Base-by-base conservation (phyloP, 768 basidiomycete genomes). In the Boletellus sp. region DNA sequence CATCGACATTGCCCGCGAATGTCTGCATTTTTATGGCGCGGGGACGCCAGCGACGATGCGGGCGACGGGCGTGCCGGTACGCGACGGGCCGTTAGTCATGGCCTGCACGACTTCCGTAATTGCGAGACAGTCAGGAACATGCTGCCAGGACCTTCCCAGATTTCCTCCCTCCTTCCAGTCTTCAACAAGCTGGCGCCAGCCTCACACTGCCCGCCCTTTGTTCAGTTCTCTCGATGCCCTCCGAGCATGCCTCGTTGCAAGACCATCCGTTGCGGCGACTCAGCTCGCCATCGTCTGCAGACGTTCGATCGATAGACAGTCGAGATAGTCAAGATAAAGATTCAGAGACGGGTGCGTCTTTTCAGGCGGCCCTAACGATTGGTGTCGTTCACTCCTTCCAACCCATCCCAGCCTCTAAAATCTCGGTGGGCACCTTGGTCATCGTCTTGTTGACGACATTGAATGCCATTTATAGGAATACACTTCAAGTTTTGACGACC, bases 281-380 rank as follows among this genome's bases (percentile, higher is more conserved):
- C 31, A 39, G 51, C 28, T 34, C 52, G 2, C 20, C 19, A 16
- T 54, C 48, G 16, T 53, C 51, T 2, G 19, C 45, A 3, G 56
- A 64, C 2, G 45, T 52, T 40, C 47, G 37, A 9, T 51, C 56
- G n/a, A 48, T 56, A 13, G 45, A 42, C 9, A 59, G 48, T 31
- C 59, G 55, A 45, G 64, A 60, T 36, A 67, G 48, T 31, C 59
- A 56, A 45, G 64, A 60, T 36, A 67, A 69, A 20, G 67, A 64
- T 4, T 42, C 56, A 13, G 58, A 56, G 31, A 11, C 49, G 6
- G 53, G 67, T 67, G 20, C 0, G 63, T 55, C 36, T 24, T 39
- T 20, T 48, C 45, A 49, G 24, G 45, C 10, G n/a, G 15, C 41
- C 28, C 42, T 22, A 12, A 24, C 9, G 6, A 4, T n/a, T 42